A percentile compares a stretch with the other conserved stretches of the same genome.
These are phyloP conservation scores for Beauveria asiatica DNA, from an alignment of 2,329 filamentous ascomycete genomes.

Conservation along the genomic window DNA sequence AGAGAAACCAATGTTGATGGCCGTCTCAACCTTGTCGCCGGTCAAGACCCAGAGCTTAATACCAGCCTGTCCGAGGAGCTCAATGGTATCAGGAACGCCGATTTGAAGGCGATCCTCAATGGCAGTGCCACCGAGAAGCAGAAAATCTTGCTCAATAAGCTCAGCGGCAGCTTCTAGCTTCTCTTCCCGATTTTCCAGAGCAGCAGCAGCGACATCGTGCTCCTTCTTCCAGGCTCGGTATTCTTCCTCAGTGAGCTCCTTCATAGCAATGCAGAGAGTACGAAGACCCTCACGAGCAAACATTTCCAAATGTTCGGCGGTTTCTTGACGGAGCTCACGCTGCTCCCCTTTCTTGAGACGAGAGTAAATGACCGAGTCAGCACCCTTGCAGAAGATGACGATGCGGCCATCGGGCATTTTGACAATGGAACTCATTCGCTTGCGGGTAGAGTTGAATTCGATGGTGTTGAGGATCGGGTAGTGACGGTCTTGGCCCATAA, in stretches of 20 bases:
- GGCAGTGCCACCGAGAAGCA: slow-evolving; percentile 82
- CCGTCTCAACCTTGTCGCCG: slow-evolving; percentile 97
- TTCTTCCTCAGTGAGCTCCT: slow-evolving; percentile 69
- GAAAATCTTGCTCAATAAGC: slow-evolving; percentile 82
- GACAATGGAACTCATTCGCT: slow-evolving; percentile 96
- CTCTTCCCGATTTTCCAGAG: slow-evolving; percentile 80
- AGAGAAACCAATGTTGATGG: slow-evolving; percentile 99
- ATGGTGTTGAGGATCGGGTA: slow-evolving; percentile 90
- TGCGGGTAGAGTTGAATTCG: slow-evolving; percentile 94
- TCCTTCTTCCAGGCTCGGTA: slow-evolving; percentile 79
- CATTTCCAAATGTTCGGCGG: slow-evolving; percentile 91
- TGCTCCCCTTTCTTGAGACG: slow-evolving; percentile 81
- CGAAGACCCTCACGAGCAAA: slow-evolving; percentile 92
- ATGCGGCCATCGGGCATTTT: slow-evolving; percentile 88
- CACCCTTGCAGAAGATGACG: slow-evolving; percentile 91
- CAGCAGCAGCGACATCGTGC: slow-evolving; percentile 77
- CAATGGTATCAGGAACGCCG: slow-evolving; percentile 92
- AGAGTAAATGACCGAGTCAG: slow-evolving; percentile 94
- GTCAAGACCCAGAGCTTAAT: slow-evolving; percentile 99
- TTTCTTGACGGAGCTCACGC: slow-evolving; percentile 68
- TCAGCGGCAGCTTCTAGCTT: slow-evolving; percentile 87
- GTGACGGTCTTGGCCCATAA: slow-evolving; percentile 75
- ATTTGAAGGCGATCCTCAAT: slow-evolving; percentile 97
- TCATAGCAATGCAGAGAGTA: slow-evolving; percentile 87
- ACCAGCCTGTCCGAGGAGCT: slow-evolving; percentile 79